These are phyloP conservation scores for Ramalina peruviana DNA, from an alignment of 495 filamentous ascomycete species.

Conservation along the genomic window DNA sequence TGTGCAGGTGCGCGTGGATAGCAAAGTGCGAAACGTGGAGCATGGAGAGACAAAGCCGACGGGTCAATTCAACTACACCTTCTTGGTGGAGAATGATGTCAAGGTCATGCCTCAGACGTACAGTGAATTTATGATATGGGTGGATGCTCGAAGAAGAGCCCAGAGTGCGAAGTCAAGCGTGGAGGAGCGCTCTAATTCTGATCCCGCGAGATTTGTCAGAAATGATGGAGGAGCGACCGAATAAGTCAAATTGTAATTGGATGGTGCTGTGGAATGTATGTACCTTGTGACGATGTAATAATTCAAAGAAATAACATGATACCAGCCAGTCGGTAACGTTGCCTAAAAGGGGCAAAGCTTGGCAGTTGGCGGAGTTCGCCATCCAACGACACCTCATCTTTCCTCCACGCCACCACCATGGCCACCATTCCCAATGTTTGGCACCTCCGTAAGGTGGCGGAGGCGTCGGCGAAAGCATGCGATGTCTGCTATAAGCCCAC, in stretches of 20 bases:
- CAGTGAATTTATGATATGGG: constrained; percentile 66
- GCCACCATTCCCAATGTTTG: constrained; percentile 62
- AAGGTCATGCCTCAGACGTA: constrained; percentile 65
- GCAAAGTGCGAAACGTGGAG: constrained; percentile 65
- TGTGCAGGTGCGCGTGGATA: constrained; percentile 65
- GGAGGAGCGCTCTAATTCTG: background rate
- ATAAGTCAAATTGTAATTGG: background rate
- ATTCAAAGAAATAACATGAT: too few species aligned
- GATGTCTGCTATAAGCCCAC: constrained; percentile 84
- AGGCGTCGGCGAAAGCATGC: constrained; percentile 67
- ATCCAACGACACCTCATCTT: background rate
- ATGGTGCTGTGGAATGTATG: background rate
- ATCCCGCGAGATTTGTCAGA: background rate
- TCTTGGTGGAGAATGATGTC: constrained; percentile 57
- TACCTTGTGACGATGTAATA: background rate
- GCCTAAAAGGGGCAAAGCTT: background rate
- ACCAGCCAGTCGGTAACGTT: background rate
- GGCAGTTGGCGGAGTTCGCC: background rate
- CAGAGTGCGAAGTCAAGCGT: constrained; percentile 25
- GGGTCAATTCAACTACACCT: constrained; percentile 78
- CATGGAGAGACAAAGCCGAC: constrained; percentile 62
- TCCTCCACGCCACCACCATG: background rate
- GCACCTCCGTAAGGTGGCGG: constrained; percentile 77
- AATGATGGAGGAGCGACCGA: background rate
- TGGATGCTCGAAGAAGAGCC: constrained; percentile 54